These are phyloP conservation scores for Helotiales sp. DNA, from an alignment of 2,329 filamentous ascomycete species.

Conservation along the genomic window DNA sequence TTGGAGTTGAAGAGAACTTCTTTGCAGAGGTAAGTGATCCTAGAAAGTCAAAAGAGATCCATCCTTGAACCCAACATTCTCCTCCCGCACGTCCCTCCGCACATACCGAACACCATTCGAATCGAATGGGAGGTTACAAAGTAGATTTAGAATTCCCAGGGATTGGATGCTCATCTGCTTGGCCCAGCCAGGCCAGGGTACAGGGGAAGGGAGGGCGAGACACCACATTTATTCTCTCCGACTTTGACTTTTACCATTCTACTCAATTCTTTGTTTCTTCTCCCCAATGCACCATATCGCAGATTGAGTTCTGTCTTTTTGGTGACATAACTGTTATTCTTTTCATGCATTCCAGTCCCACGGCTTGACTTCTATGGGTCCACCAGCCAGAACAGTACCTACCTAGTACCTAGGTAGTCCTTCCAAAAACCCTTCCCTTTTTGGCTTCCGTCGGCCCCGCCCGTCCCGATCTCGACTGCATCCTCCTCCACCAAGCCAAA, in stretches of 20 bases:
- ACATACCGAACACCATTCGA: slow-evolving; percentile 1
- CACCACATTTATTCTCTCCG: slow-evolving; percentile 1
- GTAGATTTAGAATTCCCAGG: slow-evolving; percentile 12
- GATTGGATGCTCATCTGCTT: neutral
- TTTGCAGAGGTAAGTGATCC: neutral
- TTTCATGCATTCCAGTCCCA: too few relatives aligned
- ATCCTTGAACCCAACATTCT: neutral
- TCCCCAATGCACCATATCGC: too few relatives aligned
- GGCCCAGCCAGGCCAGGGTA: neutral
- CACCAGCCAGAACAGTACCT: too few relatives aligned
- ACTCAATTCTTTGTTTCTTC: neutral
- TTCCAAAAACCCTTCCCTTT: neutral
- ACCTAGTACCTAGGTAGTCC: too few relatives aligned
- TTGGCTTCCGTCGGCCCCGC: slow-evolving; percentile 1
- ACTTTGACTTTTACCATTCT: neutral
- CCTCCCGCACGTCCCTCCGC: slow-evolving; percentile 8
- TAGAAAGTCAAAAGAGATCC: neutral
- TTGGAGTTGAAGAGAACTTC: too few relatives aligned
- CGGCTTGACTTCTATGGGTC: slow-evolving; percentile 3
- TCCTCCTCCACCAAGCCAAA: neutral
- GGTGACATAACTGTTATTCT: too few relatives aligned
- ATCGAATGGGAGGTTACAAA: slow-evolving; percentile 11
- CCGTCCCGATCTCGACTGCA: neutral
- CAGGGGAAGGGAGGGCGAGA: too few relatives aligned
- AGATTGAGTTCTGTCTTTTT: too few relatives aligned